These are phyloP conservation scores for Aspergillus avenaceus DNA, from an alignment of 495 filamentous ascomycete species.

Conservation along the genomic window DNA sequence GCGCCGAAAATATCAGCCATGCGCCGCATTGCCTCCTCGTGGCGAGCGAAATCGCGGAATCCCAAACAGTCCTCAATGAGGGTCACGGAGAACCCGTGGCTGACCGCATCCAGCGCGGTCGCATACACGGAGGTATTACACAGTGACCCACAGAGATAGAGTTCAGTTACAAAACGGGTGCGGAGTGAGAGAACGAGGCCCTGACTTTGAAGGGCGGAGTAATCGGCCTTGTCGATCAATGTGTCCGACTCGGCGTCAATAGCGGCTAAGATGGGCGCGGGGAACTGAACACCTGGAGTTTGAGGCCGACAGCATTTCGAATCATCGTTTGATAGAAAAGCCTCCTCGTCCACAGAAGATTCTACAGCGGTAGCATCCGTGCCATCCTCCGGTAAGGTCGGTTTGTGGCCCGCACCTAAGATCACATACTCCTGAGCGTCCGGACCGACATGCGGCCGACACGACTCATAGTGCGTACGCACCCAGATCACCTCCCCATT, in stretches of 20 bases:
- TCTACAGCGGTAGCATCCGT: slow-evolving; percentile 20
- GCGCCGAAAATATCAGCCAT: slow-evolving; percentile 76
- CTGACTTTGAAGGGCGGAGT: slow-evolving; percentile 81
- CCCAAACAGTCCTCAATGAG: slow-evolving; percentile 88
- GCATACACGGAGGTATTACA: slow-evolving; percentile 89
- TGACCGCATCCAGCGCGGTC: slow-evolving; percentile 85
- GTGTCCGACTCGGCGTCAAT: slow-evolving; percentile 58
- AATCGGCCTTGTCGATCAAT: slow-evolving; percentile 73
- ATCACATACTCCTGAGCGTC: slow-evolving; percentile 38
- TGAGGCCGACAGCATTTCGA: slow-evolving; percentile 57
- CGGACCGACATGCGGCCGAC: slow-evolving; percentile 48
- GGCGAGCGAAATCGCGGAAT: slow-evolving; percentile 66
- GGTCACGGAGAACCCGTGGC: slow-evolving; percentile 79
- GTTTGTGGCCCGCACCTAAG: slow-evolving; percentile 16
- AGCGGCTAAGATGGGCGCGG: slow-evolving; percentile 50
- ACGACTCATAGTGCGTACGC: slow-evolving; percentile 66
- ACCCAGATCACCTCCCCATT: slow-evolving; percentile 86
- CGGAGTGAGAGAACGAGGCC: slow-evolving; percentile 67
- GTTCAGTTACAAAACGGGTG: slow-evolving; percentile 75
- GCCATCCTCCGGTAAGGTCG: slow-evolving; percentile 11
- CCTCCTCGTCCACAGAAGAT: slow-evolving; percentile 49
- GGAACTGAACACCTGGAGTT: slow-evolving; percentile 65
- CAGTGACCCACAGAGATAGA: slow-evolving; percentile 88
- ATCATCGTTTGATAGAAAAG: slow-evolving; percentile 53
- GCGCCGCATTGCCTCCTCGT: slow-evolving; percentile 70